Evolutionary conservation across 2,329 filamentous ascomycete species (phyloP).

Genomic region (Ophiostoma sp.): DNA sequence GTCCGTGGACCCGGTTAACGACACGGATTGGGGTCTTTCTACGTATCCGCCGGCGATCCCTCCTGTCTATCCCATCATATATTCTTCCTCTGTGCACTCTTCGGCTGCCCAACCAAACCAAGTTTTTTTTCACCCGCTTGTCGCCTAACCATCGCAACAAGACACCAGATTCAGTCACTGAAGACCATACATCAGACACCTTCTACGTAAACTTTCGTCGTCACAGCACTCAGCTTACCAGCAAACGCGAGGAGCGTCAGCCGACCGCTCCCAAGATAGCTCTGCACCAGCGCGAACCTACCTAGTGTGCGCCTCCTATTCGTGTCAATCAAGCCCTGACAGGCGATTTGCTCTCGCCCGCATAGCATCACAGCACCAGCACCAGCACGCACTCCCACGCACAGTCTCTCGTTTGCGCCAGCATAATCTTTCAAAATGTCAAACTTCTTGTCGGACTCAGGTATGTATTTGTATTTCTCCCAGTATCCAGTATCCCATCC

Average conservation of each 20-base stretch:
- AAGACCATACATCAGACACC: neutral
- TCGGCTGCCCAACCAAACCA: conserved; percentile 19
- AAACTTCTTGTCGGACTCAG: conserved; percentile 25
- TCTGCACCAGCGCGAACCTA: neutral
- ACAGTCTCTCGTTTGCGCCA: neutral
- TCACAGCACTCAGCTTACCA: neutral
- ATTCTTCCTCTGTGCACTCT: conserved; percentile 3
- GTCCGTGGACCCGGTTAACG: conserved; percentile 21
- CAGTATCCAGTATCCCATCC: neutral
- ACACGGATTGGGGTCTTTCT: conserved; percentile 17
- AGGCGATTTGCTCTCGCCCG: neutral
- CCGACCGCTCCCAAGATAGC: neutral
- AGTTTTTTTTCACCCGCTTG: conserved; percentile 17
- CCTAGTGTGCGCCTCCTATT: conserved; percentile 5
- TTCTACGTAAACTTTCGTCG: neutral
- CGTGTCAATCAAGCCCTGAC: neutral
- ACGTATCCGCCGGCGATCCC: conserved; percentile 22
- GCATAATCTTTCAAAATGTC: conserved; percentile 22
- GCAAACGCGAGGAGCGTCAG: conserved; percentile 5
- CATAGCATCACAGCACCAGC: neutral
- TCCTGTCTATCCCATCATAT: conserved; percentile 12
- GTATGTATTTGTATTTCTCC: conserved; percentile 22
- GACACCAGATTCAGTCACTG: neutral
- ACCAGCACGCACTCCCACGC: neutral
- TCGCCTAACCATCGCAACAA: conserved; percentile 16